These are phyloP conservation scores for Linderina pennispora DNA, from an alignment of 192 early-diverging fungal genomes.

Conservation along the genomic window DNA sequence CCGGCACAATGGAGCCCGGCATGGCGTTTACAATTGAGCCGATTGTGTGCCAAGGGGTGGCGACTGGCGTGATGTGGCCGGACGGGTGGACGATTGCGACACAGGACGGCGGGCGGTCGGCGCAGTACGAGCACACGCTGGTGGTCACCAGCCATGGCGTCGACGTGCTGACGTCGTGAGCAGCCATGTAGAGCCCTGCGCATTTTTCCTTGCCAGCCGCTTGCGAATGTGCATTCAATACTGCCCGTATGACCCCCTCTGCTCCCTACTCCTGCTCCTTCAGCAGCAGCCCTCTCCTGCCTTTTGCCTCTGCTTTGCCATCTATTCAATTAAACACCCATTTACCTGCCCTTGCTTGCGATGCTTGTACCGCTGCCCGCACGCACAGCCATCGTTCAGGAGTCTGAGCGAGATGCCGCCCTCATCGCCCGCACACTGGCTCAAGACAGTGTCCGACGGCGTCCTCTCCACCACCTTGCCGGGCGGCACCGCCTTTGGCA, in stretches of 20 bases:
- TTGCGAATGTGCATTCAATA: too few species aligned
- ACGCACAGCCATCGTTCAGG: too few species aligned
- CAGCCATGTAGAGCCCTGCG: neutral
- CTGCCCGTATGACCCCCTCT: too few species aligned
- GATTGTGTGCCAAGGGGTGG: slow-evolving; percentile 73
- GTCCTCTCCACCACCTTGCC: too few species aligned
- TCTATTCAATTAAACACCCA: slow-evolving; percentile 1
- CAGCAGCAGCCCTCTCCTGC: neutral
- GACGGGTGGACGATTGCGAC: slow-evolving; percentile 82
- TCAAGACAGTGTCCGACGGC: too few species aligned
- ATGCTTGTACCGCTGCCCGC: too few species aligned
- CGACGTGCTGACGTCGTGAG: slow-evolving; percentile 56
- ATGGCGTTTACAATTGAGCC: slow-evolving; percentile 92
- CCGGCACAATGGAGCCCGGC: slow-evolving; percentile 63
- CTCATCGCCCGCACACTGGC: too few species aligned
- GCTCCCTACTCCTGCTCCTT: neutral
- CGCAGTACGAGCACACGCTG: slow-evolving; percentile 86
- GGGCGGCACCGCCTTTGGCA: too few species aligned
- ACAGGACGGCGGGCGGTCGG: slow-evolving; percentile 71
- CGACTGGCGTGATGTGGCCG: slow-evolving; percentile 68
- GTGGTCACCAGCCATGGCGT: slow-evolving; percentile 57
- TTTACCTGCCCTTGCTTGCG: too few species aligned
- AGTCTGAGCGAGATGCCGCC: too few species aligned
- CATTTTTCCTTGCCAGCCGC: neutral
- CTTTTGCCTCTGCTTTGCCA: neutral